Percentiles rank a stretch among this genome's conserved stretches.
These are phyloP conservation scores for Williopsis jadinii DNA, from an alignment of 1,139 yeast genomes.

Conservation along the genomic window DNA sequence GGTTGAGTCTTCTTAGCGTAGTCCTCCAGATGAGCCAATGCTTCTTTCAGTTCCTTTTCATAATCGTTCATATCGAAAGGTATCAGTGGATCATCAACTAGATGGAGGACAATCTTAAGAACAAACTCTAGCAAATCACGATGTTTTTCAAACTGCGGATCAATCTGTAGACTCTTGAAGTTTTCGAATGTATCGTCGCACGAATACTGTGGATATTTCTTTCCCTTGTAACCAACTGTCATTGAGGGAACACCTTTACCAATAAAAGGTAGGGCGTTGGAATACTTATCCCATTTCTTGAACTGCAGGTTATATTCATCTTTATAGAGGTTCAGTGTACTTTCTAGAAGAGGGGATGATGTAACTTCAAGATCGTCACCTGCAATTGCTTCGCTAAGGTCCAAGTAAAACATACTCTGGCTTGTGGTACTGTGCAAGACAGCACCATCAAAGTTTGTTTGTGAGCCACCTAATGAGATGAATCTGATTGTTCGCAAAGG, in stretches of 20 bases:
- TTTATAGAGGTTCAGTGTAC: conserved; percentile 22
- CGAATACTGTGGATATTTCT: conserved; percentile 47
- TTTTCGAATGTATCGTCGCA: conserved; percentile 62
- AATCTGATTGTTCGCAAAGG: conserved; percentile 82
- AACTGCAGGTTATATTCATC: conserved; percentile 18
- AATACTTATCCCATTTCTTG: conserved; percentile 37
- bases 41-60: conserved; percentile 37
- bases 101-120: conserved; percentile 43
- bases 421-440: conserved; percentile 62
- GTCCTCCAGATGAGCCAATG: conserved; percentile 41
- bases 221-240: conserved; percentile 32
- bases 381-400: conserved; percentile 65
- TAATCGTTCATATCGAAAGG: conserved; percentile 58
- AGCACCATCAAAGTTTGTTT: conserved; percentile 79
- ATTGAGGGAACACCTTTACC: conserved; percentile 61
- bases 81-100: conserved; percentile 68
- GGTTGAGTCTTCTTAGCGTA: conserved; percentile 28
- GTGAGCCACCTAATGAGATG: conserved; percentile 80
- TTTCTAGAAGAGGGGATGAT: conserved; percentile 62
- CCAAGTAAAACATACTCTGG: conserved; percentile 56
- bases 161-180: conserved; percentile 40
- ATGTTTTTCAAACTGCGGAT: conserved; percentile 53
- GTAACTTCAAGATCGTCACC: conserved; percentile 53
- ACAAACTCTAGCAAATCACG: conserved; percentile 50
- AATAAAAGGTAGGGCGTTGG: conserved; percentile 58